phyloP scores from a whole-genome alignment of 1,139 yeast species.

The Lodderomyces oxycetoniae region DNA sequence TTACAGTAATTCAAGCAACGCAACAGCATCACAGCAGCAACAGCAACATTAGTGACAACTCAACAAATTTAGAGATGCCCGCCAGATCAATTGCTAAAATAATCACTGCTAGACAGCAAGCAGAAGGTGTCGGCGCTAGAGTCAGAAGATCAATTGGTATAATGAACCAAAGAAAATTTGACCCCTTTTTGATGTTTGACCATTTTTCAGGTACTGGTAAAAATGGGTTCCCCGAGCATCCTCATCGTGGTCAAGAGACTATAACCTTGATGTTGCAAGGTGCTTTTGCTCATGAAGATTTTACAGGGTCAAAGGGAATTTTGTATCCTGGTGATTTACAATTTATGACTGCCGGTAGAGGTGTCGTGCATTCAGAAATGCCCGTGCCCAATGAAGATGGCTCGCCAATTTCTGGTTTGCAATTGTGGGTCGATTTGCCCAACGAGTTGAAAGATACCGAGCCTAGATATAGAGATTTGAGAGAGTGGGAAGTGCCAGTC shows the following conservation, averaged over 20 bases:
- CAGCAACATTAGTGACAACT: constrained; percentile 5
- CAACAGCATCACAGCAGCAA: constrained; percentile 3
- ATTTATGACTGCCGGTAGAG: constrained; percentile 93
- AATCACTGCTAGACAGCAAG: constrained; percentile 65
- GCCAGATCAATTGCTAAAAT: constrained; percentile 54
- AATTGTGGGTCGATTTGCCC: constrained; percentile 91
- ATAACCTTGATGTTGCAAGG: constrained; percentile 73
- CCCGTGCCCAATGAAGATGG: constrained; percentile 65
- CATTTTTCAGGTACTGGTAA: constrained; percentile 52
- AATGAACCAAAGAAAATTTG: constrained; percentile 59
- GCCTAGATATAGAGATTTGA: constrained; percentile 80
- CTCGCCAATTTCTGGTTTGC: constrained; percentile 63
- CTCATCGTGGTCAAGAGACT: constrained; percentile 90
- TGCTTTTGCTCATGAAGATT: constrained; percentile 84
- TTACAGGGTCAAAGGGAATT: constrained; percentile 78
- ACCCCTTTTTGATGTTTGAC: constrained; percentile 83
- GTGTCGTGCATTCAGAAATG: constrained; percentile 83
- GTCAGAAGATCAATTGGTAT: constrained; percentile 83
- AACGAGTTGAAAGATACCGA: constrained; percentile 57
- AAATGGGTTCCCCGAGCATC: constrained; percentile 92
- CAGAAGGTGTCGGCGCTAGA: constrained; percentile 84
- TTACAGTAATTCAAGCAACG: background rate
- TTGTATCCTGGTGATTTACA: constrained; percentile 83
- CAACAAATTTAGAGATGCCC: constrained; percentile 4
- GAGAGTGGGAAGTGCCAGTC: constrained; percentile 64